These are phyloP conservation scores for Mycena haematopus DNA, from an alignment of 768 basidiomycete species.

Conservation along the genomic window DNA sequence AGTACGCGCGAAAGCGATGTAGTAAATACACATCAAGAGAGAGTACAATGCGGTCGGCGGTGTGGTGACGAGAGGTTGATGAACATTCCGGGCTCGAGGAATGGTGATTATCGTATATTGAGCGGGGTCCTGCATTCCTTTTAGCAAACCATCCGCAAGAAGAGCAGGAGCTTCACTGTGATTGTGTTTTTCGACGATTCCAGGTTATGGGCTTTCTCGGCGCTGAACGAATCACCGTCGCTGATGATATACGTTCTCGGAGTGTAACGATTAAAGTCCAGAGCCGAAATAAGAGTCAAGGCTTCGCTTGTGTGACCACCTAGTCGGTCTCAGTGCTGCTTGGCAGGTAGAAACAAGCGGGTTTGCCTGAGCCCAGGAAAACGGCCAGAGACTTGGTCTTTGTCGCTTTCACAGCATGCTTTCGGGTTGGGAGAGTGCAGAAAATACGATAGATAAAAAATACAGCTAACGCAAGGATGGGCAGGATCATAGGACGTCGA, in stretches of 20 bases:
- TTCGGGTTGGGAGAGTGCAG: conserved; percentile 19
- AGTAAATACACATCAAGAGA: conserved; percentile 64
- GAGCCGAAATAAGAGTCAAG: conserved; percentile 68
- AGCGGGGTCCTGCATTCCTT: conserved; percentile 15
- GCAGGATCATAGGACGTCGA: conserved; percentile 2
- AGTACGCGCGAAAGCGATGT: conserved; percentile 62
- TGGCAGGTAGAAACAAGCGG: conserved; percentile 9
- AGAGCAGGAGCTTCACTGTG: conserved; percentile 28
- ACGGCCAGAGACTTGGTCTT: conserved; percentile 60
- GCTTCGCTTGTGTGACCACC: conserved; percentile 96
- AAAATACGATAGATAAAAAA: conserved; percentile 25
- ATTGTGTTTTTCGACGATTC: conserved; percentile 52
- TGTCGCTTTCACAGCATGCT: not conserved
- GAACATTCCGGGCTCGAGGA: conserved; percentile 88
- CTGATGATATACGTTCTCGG: conserved; percentile 84
- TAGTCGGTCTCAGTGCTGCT: conserved; percentile 39
- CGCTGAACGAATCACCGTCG: conserved; percentile 82
- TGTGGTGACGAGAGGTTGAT: conserved; percentile 77
- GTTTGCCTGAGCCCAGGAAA: conserved; percentile 91
- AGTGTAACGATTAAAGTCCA: conserved; percentile 79
- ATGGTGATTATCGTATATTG: conserved; percentile 66
- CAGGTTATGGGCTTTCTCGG: conserved; percentile 67
- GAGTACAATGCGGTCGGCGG: conserved; percentile 69
- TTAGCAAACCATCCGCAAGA: conserved; percentile 5
- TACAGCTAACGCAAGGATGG: not conserved